Conservation (phyloP, 495 filamentous ascomycete species). For the Aspergillus diversus region DNA sequence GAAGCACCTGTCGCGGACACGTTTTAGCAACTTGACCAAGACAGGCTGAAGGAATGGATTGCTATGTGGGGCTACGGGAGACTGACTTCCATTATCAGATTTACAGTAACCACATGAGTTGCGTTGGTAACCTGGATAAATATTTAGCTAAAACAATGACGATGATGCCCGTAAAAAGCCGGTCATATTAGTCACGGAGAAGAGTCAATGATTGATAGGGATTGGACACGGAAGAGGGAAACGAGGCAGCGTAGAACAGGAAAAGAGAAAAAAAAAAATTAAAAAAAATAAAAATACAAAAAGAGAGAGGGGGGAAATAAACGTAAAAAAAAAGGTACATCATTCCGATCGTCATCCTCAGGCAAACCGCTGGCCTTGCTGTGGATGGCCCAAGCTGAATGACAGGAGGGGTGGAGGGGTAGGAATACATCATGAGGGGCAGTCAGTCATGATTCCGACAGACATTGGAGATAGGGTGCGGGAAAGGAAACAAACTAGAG, state of each 20-base stretch:
- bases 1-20: conserved; percentile 65
- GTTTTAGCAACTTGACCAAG: conserved; percentile 22
- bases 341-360: conserved; percentile 3
- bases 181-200: conserved; percentile 22
- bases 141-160: conserved; percentile 23
- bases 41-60: conserved; percentile 10
- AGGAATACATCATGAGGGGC: conserved; percentile 21
- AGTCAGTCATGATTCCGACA: conserved; percentile 8
- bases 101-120: conserved; percentile 62
- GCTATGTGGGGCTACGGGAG: conserved; percentile 19
- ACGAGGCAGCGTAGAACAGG: not conserved
- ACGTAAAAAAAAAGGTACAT: conserved; percentile 1
- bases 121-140: conserved; percentile 50
- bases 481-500: conserved; percentile 19
- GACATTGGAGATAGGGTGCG: conserved; percentile 17
- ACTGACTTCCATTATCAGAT: conserved; percentile 56
- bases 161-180: conserved; percentile 7
- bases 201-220: conserved; percentile 18
- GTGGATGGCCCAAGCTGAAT: conserved; percentile 12
- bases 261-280: conserved; percentile 3
- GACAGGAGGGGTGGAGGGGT: conserved; percentile 5
- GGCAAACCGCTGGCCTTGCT: not conserved
- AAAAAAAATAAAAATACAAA: conserved; percentile 7
- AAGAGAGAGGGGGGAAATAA: not conserved
- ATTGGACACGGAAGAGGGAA: conserved; percentile 12